Evolutionary conservation across 2,329 filamentous ascomycete species (phyloP).

Genomic region (Emmonsiellopsis sp.): DNA sequence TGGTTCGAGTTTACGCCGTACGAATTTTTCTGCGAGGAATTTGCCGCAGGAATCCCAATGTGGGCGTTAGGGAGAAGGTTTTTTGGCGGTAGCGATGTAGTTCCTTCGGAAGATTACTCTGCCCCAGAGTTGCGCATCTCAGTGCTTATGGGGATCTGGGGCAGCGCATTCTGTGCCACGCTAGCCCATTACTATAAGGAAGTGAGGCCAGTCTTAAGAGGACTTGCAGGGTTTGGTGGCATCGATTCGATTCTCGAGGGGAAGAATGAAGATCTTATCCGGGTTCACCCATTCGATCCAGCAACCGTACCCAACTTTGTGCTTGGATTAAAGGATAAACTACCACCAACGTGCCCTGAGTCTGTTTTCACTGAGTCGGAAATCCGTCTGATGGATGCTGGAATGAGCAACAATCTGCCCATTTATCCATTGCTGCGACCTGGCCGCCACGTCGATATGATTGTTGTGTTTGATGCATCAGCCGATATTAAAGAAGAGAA

Average conservation of each 20-base stretch:
- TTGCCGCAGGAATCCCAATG: slow-evolving; percentile 82
- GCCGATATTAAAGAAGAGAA: slow-evolving; percentile 91
- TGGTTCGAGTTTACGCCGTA: slow-evolving; percentile 97
- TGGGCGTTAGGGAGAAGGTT: slow-evolving; percentile 88
- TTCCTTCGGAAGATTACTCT: slow-evolving; percentile 55
- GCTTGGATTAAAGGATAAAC: slow-evolving; percentile 65
- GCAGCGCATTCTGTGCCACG: slow-evolving; percentile 91
- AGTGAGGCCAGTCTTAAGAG: slow-evolving; percentile 70
- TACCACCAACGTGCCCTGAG: slow-evolving; percentile 69
- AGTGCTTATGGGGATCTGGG: slow-evolving; percentile 87
- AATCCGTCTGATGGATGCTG: slow-evolving; percentile 85
- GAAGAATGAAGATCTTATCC: slow-evolving; percentile 73
- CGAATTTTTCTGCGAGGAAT: slow-evolving; percentile 91
- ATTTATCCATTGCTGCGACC: slow-evolving; percentile 89
- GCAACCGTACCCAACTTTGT: slow-evolving; percentile 85
- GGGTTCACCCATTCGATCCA: slow-evolving; percentile 90
- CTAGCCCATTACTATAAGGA: slow-evolving; percentile 95
- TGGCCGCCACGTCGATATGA: slow-evolving; percentile 77
- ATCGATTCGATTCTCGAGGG: slow-evolving; percentile 77
- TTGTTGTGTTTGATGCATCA: slow-evolving; percentile 89
- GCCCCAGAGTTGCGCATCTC: slow-evolving; percentile 79
- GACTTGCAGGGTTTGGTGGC: slow-evolving; percentile 63
- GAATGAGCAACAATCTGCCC: slow-evolving; percentile 96
- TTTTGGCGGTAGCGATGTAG: slow-evolving; percentile 59
- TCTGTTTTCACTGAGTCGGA: slow-evolving; percentile 64